Base-by-base conservation (phyloP, 495 filamentous ascomycete species). In the Penicillium chermesinum region DNA sequence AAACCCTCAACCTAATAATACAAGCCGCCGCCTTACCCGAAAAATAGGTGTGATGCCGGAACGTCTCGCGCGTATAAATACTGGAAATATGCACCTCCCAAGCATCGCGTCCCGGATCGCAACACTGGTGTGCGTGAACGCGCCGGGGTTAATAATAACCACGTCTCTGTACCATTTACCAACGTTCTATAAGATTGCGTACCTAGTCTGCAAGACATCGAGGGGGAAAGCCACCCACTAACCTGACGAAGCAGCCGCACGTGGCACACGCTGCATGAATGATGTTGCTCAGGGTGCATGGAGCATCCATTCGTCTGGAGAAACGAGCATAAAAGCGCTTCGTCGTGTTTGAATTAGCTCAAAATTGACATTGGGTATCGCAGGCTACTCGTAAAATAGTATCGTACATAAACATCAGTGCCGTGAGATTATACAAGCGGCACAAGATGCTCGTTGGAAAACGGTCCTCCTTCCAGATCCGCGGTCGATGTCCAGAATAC, bases 401-500 rank as follows among this genome's bases (percentile, higher is more conserved):
- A 49, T 20, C 15, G 20, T 19, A 38, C 18, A 39, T 33, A 38
- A 41, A n/a, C n/a, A n/a, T n/a, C 17, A 9, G 33, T 30, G 40
- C 21, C 27, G n/a, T 19, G 20, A 34, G 17, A 8, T 15, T 33
- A 44, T 58, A 46, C 59, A 54, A 56, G 39, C 7, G 56, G 56
- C 20, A 22, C 38, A 9, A 56, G 30, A 39, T 50, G 50, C 20
- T 42, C 50, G 30, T 40, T 47, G 14, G 30, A 53, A 4, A 46
- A 41, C 39, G 10, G 25, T 10, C 35, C 41, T 14, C 12, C 12
- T 2, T 14, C 38, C 27, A 52, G 38, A 8, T 41, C 42, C 30
- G 66, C 65, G 2, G 81, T 66, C 0, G 83, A 81, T 0, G 86
- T 83, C 61, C 82, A 84, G 63, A 89, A 87, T 10, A 81, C 69